phyloP scores from a whole-genome alignment of 306 rosid species.

The Medicago ruthenica region DNA sequence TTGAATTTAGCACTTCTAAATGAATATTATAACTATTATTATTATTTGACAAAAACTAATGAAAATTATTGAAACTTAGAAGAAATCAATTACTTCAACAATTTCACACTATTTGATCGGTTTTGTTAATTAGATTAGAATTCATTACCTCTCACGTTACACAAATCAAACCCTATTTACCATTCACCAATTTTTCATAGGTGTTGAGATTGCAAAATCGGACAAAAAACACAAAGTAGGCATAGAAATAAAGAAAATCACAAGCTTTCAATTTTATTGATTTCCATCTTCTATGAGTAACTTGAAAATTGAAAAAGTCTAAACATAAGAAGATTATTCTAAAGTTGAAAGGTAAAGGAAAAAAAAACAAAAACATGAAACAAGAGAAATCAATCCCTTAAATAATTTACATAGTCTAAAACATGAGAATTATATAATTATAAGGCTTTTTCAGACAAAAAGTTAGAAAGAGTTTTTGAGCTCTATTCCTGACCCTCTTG shows the following conservation, averaged over 20 bases:
- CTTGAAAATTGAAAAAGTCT: neutral
- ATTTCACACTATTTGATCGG: neutral
- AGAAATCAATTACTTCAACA: neutral
- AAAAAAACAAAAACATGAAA: neutral
- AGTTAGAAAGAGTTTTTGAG: neutral
- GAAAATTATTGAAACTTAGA: neutral
- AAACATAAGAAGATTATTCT: too few relatives aligned
- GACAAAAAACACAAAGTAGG: neutral
- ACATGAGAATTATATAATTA: too few relatives aligned
- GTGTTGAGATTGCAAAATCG: neutral
- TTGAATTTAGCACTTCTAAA: neutral
- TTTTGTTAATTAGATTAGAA: neutral
- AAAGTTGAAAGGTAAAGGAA: neutral
- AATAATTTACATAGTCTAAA: conserved; percentile 32
- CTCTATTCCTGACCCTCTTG: conserved; percentile 20
- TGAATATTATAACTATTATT: too few relatives aligned
- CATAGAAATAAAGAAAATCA: conserved; percentile 9
- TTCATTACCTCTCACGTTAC: neutral
- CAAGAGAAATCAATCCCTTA: neutral
- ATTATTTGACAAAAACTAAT: too few relatives aligned
- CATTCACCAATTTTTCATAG: neutral
- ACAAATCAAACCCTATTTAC: neutral
- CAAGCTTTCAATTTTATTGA: conserved; percentile 34
- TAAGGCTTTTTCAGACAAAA: conserved; percentile 32
- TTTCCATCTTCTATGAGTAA: neutral